Percentiles rank a stretch among this genome's conserved stretches.
phyloP scores from a whole-genome alignment of 2,329 filamentous ascomycete species.

The Ambrosiella beaveri region DNA sequence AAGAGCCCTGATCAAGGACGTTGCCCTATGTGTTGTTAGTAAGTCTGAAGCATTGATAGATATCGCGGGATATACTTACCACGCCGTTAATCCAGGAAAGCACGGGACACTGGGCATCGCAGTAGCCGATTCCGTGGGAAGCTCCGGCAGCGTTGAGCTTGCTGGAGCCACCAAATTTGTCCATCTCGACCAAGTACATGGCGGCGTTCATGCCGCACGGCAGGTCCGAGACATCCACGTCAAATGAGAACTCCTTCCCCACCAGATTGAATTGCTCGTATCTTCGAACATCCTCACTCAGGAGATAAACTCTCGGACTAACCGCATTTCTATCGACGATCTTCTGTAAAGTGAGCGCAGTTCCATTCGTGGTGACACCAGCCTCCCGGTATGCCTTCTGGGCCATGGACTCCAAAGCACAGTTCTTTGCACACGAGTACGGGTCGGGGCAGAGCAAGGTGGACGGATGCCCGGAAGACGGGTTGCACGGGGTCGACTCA shows the following conservation, averaged over 20 bases:
- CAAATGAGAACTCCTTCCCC: slow-evolving; percentile 47
- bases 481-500: neutral
- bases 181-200: slow-evolving; percentile 40
- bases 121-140: slow-evolving; percentile 39
- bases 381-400: slow-evolving; percentile 26
- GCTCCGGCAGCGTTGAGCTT: slow-evolving; percentile 31
- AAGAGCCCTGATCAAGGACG: slow-evolving; percentile 30
- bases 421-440: slow-evolving; percentile 26
- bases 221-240: slow-evolving; percentile 46
- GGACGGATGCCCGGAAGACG: neutral
- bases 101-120: slow-evolving; percentile 28
- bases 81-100: neutral
- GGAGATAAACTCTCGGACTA: slow-evolving; percentile 35
- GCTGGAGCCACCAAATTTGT: slow-evolving; percentile 31
- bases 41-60: too few species aligned
- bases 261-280: slow-evolving; percentile 45
- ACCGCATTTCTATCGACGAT: slow-evolving; percentile 28
- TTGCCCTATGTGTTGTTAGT: slow-evolving; percentile 34
- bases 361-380: slow-evolving; percentile 29
- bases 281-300: slow-evolving; percentile 30
- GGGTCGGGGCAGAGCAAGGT: neutral
- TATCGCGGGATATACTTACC: slow-evolving; percentile 15
- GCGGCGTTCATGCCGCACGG: slow-evolving; percentile 50
- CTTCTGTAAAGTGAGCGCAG: slow-evolving; percentile 32
- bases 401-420: slow-evolving; percentile 26